These are phyloP conservation scores for Candida railenensis DNA, from an alignment of 805 yeast species.

Conservation along the genomic window DNA sequence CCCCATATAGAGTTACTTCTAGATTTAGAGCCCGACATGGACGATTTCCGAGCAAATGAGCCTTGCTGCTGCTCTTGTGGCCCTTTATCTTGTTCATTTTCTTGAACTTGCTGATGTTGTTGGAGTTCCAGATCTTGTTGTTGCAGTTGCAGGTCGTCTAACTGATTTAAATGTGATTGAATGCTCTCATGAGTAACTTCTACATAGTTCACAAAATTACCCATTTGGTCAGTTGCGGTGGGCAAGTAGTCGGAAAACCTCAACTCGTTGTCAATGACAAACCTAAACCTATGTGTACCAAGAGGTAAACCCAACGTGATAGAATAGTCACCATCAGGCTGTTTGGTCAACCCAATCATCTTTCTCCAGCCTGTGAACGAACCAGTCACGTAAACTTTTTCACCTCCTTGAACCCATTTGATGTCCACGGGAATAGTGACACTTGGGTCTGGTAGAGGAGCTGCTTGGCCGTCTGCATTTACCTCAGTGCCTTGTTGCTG, in stretches of 20 bases:
- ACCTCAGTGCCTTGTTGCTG: constrained; percentile 11
- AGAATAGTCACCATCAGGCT: constrained; percentile 53
- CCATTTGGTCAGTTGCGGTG: constrained; percentile 97
- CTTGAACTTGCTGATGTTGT: constrained; percentile 7
- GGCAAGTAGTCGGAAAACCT: constrained; percentile 85
- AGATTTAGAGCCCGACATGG: constrained; percentile 27
- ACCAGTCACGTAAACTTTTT: constrained; percentile 92
- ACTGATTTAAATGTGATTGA: constrained; percentile 24
- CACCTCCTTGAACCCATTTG: constrained; percentile 96
- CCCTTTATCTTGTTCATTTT: constrained; percentile 2
- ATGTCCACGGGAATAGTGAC: constrained; percentile 59
- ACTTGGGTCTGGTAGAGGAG: constrained; percentile 23
- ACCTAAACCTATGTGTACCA: constrained; percentile 91
- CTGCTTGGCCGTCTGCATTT: background rate
- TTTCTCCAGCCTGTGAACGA: constrained; percentile 98
- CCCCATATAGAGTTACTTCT: constrained; percentile 63
- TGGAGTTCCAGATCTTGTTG: constrained; percentile 14
- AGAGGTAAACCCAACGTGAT: constrained; percentile 78
- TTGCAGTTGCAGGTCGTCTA: constrained; percentile 24
- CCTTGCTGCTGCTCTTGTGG: constrained; percentile 9
- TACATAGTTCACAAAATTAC: constrained; percentile 89
- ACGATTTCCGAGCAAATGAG: constrained; percentile 21
- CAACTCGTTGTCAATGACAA: constrained; percentile 91
- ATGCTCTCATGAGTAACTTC: constrained; percentile 59
- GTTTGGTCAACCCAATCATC: constrained; percentile 81